phyloP scores from a whole-genome alignment of 2,329 filamentous ascomycete species.

The Beauveria varroae region DNA sequence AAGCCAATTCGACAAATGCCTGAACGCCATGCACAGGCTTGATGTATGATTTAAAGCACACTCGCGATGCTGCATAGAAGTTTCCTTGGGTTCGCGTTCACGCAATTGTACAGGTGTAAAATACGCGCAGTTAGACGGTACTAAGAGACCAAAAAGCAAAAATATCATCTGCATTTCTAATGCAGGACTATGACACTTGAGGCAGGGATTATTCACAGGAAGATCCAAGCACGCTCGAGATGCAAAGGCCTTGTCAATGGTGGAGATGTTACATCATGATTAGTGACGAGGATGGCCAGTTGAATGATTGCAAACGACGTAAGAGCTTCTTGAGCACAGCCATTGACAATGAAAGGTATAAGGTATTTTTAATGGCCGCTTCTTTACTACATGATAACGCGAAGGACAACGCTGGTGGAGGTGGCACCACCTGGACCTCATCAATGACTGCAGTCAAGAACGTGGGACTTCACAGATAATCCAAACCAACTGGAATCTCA shows the following conservation, averaged over 20 bases:
- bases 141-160: slow-evolving; percentile 12
- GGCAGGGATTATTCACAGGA: background rate
- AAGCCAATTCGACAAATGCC: slow-evolving; percentile 8
- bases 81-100: slow-evolving; percentile 38
- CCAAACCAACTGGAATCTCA: too few relatives aligned
- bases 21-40: slow-evolving; percentile 20
- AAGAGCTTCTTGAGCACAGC: background rate
- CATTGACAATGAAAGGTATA: background rate
- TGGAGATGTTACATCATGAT: background rate
- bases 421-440: background rate
- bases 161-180: slow-evolving; percentile 10
- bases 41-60: slow-evolving; percentile 33
- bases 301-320: background rate
- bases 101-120: slow-evolving; percentile 46
- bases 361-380: background rate
- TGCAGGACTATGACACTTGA: background rate
- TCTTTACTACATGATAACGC: background rate
- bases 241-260: background rate
- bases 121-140: slow-evolving; percentile 43
- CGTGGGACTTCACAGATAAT: background rate
- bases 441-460: background rate
- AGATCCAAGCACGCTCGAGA: background rate
- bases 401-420: background rate
- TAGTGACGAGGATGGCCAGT: background rate
- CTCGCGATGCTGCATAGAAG: slow-evolving; percentile 41